Conservation (phyloP, 495 filamentous ascomycete species). For the Penicillium antarcticum region DNA sequence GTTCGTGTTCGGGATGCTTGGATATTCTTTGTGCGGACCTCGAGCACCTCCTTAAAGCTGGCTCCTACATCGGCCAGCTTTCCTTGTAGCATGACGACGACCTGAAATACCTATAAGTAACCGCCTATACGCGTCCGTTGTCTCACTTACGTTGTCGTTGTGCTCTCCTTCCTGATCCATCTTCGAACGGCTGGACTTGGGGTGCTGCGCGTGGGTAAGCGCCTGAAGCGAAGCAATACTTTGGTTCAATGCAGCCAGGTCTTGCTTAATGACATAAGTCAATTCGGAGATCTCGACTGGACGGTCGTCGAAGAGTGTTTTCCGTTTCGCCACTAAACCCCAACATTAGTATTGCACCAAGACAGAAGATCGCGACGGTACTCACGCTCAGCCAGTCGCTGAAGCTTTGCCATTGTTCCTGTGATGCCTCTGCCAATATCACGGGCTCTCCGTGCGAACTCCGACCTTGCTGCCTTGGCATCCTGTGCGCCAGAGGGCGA, state of each 20-base stretch:
- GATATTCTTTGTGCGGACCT: slow-evolving; percentile 97
- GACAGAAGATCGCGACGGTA: neutral
- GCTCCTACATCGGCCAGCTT: slow-evolving; percentile 91
- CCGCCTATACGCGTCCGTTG: neutral
- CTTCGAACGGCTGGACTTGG: slow-evolving; percentile 51
- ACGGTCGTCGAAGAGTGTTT: slow-evolving; percentile 95
- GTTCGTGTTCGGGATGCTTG: slow-evolving; percentile 88
- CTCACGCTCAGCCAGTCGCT: slow-evolving; percentile 83
- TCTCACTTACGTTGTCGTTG: slow-evolving; percentile 74
- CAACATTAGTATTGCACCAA: neutral
- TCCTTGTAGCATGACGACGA: slow-evolving; percentile 87
- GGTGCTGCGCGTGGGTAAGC: slow-evolving; percentile 68
- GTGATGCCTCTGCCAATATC: slow-evolving; percentile 89
- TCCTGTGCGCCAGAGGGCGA: slow-evolving; percentile 44
- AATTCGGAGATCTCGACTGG: slow-evolving; percentile 96
- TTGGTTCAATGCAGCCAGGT: slow-evolving; percentile 82
- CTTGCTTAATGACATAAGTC: slow-evolving; percentile 96
- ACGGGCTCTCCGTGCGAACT: slow-evolving; percentile 86
- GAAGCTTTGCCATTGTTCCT: slow-evolving; percentile 88
- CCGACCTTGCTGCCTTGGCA: slow-evolving; percentile 53
- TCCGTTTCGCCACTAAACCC: slow-evolving; percentile 78
- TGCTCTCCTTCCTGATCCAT: slow-evolving; percentile 90
- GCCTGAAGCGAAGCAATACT: slow-evolving; percentile 79
- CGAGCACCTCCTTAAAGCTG: slow-evolving; percentile 96
- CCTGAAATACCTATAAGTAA: slow-evolving; percentile 35